These are phyloP conservation scores for Choiromyces venosus DNA, from an alignment of 495 filamentous ascomycete genomes.

Conservation along the genomic window DNA sequence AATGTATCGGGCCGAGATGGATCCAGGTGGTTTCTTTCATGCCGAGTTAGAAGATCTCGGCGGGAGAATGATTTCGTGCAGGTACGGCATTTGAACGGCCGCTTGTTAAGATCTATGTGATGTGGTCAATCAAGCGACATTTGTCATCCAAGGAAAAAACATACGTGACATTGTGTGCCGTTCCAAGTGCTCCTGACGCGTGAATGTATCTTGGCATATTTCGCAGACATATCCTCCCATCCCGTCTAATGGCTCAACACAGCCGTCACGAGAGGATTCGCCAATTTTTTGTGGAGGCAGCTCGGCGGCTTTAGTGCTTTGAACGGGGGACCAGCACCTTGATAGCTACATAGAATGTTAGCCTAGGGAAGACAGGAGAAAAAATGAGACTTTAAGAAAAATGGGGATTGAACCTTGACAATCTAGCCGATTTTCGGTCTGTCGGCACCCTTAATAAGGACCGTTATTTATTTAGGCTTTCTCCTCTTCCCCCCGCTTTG, in stretches of 20 bases:
- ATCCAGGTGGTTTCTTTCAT: not conserved
- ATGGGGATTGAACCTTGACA: conserved; percentile 4
- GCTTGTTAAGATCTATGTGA: not conserved
- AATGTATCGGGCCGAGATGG: not conserved
- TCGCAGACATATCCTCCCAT: conserved; percentile 3
- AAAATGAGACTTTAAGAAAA: not conserved
- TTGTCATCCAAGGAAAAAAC: not conserved
- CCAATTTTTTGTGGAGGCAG: not conserved
- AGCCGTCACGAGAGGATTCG: not conserved
- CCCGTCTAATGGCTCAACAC: not conserved
- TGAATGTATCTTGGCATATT: conserved; percentile 2
- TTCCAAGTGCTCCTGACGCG: not conserved
- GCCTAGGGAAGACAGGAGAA: not conserved
- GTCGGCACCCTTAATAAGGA: not conserved
- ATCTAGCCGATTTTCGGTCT: not conserved
- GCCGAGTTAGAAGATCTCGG: not conserved
- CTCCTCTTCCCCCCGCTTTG: not conserved
- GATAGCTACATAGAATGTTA: not conserved
- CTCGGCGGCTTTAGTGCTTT: not conserved
- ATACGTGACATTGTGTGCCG: conserved; percentile 5
- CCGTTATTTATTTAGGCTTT: conserved; percentile 1
- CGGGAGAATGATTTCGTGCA: conserved; percentile 1
- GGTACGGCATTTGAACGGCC: not conserved
- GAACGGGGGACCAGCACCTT: not conserved
- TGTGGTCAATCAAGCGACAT: not conserved